These are phyloP conservation scores for Mesotaenium endlicherianum DNA, from an alignment of 139 green algal species.

Conservation along the genomic window DNA sequence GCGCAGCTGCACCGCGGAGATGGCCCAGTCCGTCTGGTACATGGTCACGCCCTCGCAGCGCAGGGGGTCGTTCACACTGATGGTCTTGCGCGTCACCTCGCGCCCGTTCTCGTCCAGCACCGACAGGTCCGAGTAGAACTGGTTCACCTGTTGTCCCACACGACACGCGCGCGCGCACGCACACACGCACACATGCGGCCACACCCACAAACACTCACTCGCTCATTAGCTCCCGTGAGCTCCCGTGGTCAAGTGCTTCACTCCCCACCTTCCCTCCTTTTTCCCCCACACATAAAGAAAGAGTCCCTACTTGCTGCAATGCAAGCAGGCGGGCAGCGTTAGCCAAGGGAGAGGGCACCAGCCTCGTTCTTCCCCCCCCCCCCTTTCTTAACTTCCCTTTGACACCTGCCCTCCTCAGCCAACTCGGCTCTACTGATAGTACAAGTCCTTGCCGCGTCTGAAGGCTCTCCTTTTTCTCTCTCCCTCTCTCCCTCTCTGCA, in stretches of 20 bases:
- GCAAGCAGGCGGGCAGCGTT: too few relatives aligned
- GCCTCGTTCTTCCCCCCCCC: too few relatives aligned
- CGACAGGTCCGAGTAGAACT: constrained; percentile 87
- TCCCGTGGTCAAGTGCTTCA: too few relatives aligned
- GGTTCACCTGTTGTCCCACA: constrained; percentile 56
- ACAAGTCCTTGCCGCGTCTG: too few relatives aligned
- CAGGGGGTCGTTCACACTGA: constrained; percentile 90
- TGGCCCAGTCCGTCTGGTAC: constrained; percentile 94
- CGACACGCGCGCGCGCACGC: not conserved
- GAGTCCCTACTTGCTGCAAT: too few relatives aligned
- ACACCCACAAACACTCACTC: not conserved
- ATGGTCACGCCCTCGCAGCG: constrained; percentile 78
- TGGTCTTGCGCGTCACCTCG: constrained; percentile 66
- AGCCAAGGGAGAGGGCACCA: too few relatives aligned
- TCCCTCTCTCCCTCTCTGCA: not conserved
- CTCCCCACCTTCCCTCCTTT: too few relatives aligned
- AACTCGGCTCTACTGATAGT: too few relatives aligned
- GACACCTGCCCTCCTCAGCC: too few relatives aligned
- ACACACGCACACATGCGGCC: not conserved
- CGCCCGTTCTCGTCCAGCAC: constrained; percentile 48
- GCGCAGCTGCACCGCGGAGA: constrained; percentile 62
- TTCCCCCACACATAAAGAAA: too few relatives aligned
- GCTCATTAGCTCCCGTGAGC: not conserved
- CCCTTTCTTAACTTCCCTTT: too few relatives aligned
- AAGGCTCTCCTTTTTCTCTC: not conserved